These are phyloP conservation scores for Boechera divaricarpa DNA, from an alignment of 345 rosid genomes.

Conservation along the genomic window DNA sequence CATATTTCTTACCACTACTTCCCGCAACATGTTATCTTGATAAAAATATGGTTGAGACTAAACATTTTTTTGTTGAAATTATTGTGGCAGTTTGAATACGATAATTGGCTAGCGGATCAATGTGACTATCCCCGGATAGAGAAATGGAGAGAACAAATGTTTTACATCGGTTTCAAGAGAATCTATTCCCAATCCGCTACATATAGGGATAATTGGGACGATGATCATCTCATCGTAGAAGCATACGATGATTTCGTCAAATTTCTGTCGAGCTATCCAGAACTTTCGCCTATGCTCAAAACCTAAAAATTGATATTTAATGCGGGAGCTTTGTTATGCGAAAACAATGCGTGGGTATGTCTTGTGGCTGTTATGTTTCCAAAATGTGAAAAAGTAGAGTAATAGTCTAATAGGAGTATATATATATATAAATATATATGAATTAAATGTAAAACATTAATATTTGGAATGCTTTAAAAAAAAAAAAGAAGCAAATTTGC, in stretches of 20 bases:
- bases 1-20: not conserved
- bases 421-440: not conserved
- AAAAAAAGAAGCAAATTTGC: not conserved
- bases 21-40: not conserved
- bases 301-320: constrained; percentile 22
- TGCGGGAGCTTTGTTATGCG: constrained; percentile 12
- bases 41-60: not conserved
- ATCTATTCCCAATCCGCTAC: constrained; percentile 46
- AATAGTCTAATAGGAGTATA: not conserved
- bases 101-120: constrained; percentile 60
- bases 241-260: constrained; percentile 59
- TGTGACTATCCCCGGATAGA: constrained; percentile 50
- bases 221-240: constrained; percentile 54
- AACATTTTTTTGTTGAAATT: not conserved
- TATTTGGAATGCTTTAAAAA: not conserved
- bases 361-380: constrained; percentile 17
- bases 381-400: constrained; percentile 2
- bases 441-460: not conserved
- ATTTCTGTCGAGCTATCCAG: constrained; percentile 38
- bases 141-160: constrained; percentile 72
- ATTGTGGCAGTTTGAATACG: constrained; percentile 58
- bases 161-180: constrained; percentile 26
- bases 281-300: constrained; percentile 45
- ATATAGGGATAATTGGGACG: constrained; percentile 73
- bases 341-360: not conserved